Percentiles rank a stretch among this genome's conserved stretches.
phyloP scores from a whole-genome alignment of 805 yeast species.

The Aciculoconidium aculeatum region DNA sequence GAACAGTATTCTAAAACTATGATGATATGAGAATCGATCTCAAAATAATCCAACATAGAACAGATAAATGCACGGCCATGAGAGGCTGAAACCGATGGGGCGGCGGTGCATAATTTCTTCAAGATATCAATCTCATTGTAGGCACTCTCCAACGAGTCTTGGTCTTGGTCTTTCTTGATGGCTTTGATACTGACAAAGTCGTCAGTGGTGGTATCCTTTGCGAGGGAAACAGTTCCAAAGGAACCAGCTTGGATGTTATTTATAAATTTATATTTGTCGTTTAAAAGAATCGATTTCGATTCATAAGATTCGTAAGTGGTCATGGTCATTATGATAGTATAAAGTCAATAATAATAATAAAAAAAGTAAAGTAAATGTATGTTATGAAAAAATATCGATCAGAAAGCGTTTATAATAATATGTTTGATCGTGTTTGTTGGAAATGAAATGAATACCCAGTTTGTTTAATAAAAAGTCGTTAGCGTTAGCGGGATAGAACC shows the following conservation, averaged over 20 bases:
- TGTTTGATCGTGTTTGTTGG: too few relatives aligned
- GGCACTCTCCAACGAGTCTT: slow-evolving; percentile 31
- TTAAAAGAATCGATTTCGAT: slow-evolving; percentile 25
- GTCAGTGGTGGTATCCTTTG: slow-evolving; percentile 29
- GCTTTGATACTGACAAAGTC: slow-evolving; percentile 50
- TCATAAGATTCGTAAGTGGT: slow-evolving; percentile 33
- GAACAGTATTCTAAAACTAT: slow-evolving; percentile 63
- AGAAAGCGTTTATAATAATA: too few relatives aligned
- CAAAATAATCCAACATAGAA: slow-evolving; percentile 51
- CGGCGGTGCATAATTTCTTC: slow-evolving; percentile 18
- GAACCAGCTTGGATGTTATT: slow-evolving; percentile 50
- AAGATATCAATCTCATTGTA: slow-evolving; percentile 47
- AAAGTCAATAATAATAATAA: too few relatives aligned
- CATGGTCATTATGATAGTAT: slow-evolving; percentile 4
- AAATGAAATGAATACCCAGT: too few relatives aligned
- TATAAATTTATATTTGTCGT: slow-evolving; percentile 37
- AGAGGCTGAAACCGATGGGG: not conserved
- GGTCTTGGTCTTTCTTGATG: slow-evolving; percentile 41
- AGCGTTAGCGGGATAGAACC: too few relatives aligned
- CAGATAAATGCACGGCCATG: slow-evolving; percentile 46
- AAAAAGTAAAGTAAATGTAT: too few relatives aligned
- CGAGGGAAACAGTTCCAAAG: slow-evolving; percentile 56
- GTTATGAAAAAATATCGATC: too few relatives aligned
- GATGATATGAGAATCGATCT: slow-evolving; percentile 45
- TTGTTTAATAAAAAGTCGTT: too few relatives aligned